Conservation (phyloP, 1,284 basidiomycete species). For the Vanrija sp. region DNA sequence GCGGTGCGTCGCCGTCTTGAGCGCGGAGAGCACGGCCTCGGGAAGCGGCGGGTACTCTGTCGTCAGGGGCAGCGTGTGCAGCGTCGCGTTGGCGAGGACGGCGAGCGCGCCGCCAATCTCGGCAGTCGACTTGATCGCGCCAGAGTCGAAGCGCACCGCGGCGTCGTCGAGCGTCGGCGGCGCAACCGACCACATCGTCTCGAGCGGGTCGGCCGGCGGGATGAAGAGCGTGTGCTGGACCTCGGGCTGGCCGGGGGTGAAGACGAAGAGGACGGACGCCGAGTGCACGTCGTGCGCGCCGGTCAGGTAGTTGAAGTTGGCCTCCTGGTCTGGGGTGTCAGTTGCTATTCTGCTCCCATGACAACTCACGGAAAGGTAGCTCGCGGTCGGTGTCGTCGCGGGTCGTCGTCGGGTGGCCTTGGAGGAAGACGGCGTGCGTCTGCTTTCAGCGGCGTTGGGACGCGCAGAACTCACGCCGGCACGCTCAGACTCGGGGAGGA, state of each 20-base stretch:
- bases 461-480: conserved; percentile 22
- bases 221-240: conserved; percentile 63
- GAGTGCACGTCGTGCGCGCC: conserved; percentile 65
- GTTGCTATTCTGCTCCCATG: background rate
- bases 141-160: conserved; percentile 57
- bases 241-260: conserved; percentile 48
- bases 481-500: conserved; percentile 25
- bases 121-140: conserved; percentile 55
- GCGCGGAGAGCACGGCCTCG: conserved; percentile 49
- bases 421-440: conserved; percentile 46
- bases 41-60: conserved; percentile 59
- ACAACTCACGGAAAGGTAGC: conserved; percentile 61
- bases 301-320: conserved; percentile 82
- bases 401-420: conserved; percentile 55
- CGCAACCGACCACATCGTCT: conserved; percentile 81
- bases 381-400: conserved; percentile 87
- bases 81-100: conserved; percentile 9
- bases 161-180: conserved; percentile 67
- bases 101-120: conserved; percentile 47
- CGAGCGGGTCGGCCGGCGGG: conserved; percentile 64
- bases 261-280: conserved; percentile 64
- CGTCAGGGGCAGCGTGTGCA: conserved; percentile 53
- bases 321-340: conserved; percentile 56
- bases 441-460: conserved; percentile 5
- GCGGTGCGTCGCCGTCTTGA: conserved; percentile 28